Evolutionary conservation across 2,329 filamentous ascomycete genomes (phyloP), one percentile per base, ranked within the genome.

Genomic region (Epichloe sibirici): DNA sequence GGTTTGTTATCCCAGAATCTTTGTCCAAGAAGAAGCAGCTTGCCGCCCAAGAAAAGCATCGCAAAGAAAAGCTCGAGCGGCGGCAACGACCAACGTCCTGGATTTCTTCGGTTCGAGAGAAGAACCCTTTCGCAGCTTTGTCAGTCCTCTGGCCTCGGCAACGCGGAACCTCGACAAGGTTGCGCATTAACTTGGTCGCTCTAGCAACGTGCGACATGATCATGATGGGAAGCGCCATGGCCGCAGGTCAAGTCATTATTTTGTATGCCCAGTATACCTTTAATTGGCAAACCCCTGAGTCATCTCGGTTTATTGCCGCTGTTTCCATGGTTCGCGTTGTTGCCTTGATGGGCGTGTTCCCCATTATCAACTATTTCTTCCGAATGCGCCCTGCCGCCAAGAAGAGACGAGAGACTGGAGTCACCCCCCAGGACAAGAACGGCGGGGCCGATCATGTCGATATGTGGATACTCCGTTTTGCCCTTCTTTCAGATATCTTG

Each of bases 191-290:
- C 63, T 72, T 98, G n/a, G 65, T 95, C 3, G 70, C 91, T 0
- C 76, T 98, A 8, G 86, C 90, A 2, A 73, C 82, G 5, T 83
- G 90, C 52, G 93, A 97, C 63, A 87, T 85, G 28, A 81, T 88
- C 57, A 79, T 94, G 58, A 85, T 96, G 56, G 86, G 88, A 23
- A 79, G 90, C 0, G 83, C 85, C 7, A 87, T 96, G 76, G 88
- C 90, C 47, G 79, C 83, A 0, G 82, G 88, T 56, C 81, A 84
- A n/a, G 83, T 96, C 38, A 75, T 93, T 21, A 76, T 97, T 52
- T 79, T 95, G 51, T 98, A 97, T 69, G 82, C 82, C 25, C 84
- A 88, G 58, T 85, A 79, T 61, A 78, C 82, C 59, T 97, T 95
- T 63, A 74, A 78, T 51, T 97, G 93, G 93, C 79, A 81, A 47